Base-by-base conservation (phyloP, 148 eudicot genomes). In the Silene conica region DNA sequence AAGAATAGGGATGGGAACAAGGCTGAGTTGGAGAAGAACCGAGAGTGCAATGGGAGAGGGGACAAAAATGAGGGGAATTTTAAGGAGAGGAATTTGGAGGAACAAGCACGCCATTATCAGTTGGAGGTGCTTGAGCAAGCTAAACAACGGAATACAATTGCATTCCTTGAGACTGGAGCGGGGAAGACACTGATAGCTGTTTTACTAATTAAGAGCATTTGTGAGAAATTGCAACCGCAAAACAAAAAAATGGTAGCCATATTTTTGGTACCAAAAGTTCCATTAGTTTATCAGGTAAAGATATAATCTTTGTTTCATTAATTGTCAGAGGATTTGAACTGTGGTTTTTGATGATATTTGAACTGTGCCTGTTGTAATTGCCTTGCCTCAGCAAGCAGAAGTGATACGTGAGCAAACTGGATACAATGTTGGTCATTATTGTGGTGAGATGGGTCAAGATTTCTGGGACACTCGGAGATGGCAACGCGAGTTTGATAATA, bases 381-480 rank as follows among this genome's bases (percentile, higher is more conserved):
- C 74, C 45, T 12, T 64, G 26, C 59, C 78, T 71, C 87, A 95
- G 98, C 98, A 95, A 95, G 97, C 98, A 70, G 98, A 95, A 78
- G 98, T 95, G 76, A 95, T 95, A 76, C 97, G 97, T 26, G 93
- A 87, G 71, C 92, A 82, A 74, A 90, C 98, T 41, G 96, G 96
- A 61, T 95, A 79, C 81, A 81, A 79, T 86, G 97, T 95, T 59
- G 98, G 98, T 34, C 98, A 95, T 84, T 95, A 92, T 68, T 95
- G 98, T 86, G 98, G 98, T 80, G 98, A 95, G 79, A 95, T 95
- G 98, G 98, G 98, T 70, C 97, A 95, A 79, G 97, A 95, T 79
- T 95, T 95, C 74, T 95, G 98, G 98, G 98, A 95, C 73, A 83
- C 93, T 52, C 80, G 92, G 67, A 90, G 96, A 85, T 95, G 98